These are phyloP conservation scores for Dioszegia crocea DNA, from an alignment of 768 basidiomycete species.

Conservation along the genomic window DNA sequence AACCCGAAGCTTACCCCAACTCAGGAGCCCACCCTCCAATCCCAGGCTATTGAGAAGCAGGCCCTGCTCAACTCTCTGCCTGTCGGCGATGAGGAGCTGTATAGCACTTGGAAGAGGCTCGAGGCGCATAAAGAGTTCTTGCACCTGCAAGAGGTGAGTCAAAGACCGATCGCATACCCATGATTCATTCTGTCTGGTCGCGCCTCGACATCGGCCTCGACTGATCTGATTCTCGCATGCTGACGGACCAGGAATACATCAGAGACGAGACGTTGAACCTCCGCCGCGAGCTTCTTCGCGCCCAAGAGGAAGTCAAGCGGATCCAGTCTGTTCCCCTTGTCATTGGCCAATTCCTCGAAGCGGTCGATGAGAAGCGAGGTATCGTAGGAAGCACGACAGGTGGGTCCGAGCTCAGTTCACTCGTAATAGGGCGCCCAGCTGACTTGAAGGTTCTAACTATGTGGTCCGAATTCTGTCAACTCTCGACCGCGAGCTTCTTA, in stretches of 20 bases:
- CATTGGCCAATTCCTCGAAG: conserved; percentile 98
- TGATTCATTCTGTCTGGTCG: no score
- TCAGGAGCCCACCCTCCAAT: conserved; percentile 85
- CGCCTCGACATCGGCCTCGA: no score
- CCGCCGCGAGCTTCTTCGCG: conserved; percentile 94
- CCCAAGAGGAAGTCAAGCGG: conserved; percentile 98
- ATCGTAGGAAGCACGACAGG: conserved; percentile 93
- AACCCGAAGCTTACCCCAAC: conserved; percentile 5
- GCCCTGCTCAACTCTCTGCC: conserved; percentile 81
- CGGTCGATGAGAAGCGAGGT: conserved; percentile 93
- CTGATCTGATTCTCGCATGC: no score
- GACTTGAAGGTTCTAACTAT: conserved; percentile 76
- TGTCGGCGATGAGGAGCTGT: conserved; percentile 71
- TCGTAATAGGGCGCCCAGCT: background rate
- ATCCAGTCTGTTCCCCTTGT: conserved; percentile 98
- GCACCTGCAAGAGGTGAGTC: conserved; percentile 53
- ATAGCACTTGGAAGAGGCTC: conserved; percentile 95
- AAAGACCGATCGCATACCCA: no score
- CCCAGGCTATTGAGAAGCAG: conserved; percentile 82
- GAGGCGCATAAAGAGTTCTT: conserved; percentile 92
- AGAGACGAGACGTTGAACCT: conserved; percentile 98
- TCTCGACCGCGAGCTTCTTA: conserved; percentile 91
- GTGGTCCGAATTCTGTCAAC: conserved; percentile 96
- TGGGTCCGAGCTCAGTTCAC: conserved; percentile 12
- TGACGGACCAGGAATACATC: conserved; percentile 91